A percentile compares a stretch with the other conserved stretches of the same genome.
Evolutionary conservation across 2,329 filamentous ascomycete genomes (phyloP).

Genomic region (Nothopassalora personata): DNA sequence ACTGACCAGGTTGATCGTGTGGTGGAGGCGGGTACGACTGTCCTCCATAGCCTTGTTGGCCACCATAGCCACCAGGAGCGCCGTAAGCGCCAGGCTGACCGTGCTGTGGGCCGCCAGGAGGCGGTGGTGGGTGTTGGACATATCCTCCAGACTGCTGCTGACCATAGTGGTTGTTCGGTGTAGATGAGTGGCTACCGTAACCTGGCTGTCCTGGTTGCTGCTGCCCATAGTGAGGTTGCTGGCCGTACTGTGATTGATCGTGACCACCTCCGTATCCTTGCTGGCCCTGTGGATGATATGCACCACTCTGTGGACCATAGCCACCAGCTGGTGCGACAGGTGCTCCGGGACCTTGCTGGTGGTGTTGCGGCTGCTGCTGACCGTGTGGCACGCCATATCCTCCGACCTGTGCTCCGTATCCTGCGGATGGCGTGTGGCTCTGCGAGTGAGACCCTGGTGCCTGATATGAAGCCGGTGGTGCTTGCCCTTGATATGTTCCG

Average conservation of each 20-base stretch:
- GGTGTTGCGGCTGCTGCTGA: conserved; percentile 18
- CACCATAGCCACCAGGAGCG: conserved; percentile 9
- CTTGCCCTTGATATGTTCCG: conserved; percentile 34
- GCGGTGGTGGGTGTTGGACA: conserved; percentile 10
- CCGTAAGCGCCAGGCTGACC: conserved; percentile 12
- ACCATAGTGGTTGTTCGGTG: conserved; percentile 16
- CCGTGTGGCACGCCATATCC: conserved; percentile 19
- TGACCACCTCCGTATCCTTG: conserved; percentile 17
- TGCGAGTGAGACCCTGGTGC: conserved; percentile 12
- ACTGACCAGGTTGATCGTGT: conserved; percentile 19
- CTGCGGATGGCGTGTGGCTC: conserved; percentile 15
- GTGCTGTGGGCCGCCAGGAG: conserved; percentile 9
- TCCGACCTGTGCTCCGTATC: conserved; percentile 19
- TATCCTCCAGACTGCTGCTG: conserved; percentile 11
- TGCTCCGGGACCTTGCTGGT: conserved; percentile 4
- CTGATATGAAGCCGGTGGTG: conserved; percentile 34
- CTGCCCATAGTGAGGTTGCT: conserved; percentile 20
- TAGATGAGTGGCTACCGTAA: conserved; percentile 11
- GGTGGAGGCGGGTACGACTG: conserved; percentile 16
- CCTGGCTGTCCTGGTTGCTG: conserved; percentile 9
- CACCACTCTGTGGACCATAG: conserved; percentile 9
- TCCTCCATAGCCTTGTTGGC: conserved; percentile 12
- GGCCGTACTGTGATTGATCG: conserved; percentile 23
- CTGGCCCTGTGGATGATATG: conserved; percentile 15
- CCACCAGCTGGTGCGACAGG: conserved; percentile 5